Conservation (phyloP, 2,329 filamentous ascomycete genomes). For the Aspergillus ochraceoroseus region DNA sequence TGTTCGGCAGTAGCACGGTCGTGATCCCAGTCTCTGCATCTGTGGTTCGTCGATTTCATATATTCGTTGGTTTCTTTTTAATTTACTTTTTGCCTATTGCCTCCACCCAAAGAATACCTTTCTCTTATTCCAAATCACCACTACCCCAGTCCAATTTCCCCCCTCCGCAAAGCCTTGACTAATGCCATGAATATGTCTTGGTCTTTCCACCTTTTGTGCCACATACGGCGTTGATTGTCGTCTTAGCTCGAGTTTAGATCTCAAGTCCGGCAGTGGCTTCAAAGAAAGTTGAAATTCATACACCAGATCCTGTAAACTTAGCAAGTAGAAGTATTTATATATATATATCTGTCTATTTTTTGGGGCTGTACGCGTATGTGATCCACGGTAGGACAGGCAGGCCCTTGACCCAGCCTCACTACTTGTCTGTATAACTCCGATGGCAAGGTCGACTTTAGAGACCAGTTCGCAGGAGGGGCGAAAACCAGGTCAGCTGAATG, state of each 20-base stretch:
- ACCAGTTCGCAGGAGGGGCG: too few relatives aligned
- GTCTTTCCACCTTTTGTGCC: constrained; percentile 20
- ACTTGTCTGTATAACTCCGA: too few relatives aligned
- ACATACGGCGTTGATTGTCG: constrained; percentile 24
- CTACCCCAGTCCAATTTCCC: constrained; percentile 17
- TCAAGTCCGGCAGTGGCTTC: constrained; percentile 23
- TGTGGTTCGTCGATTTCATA: constrained; percentile 19
- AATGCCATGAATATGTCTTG: constrained; percentile 20
- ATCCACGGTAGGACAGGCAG: too few relatives aligned
- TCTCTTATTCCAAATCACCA: constrained; percentile 20
- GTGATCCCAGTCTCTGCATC: constrained; percentile 16
- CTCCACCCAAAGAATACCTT: constrained; percentile 29
- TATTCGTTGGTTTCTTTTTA: constrained; percentile 22
- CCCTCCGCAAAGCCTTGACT: constrained; percentile 18
- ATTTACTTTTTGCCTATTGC: constrained; percentile 25
- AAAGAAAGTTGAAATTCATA: constrained; percentile 24
- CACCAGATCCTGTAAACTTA: not conserved
- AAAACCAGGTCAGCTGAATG: too few relatives aligned
- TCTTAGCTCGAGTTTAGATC: constrained; percentile 26
- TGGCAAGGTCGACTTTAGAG: too few relatives aligned
- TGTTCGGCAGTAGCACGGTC: constrained; percentile 8
- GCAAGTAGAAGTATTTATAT: too few relatives aligned
- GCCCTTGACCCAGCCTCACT: too few relatives aligned
- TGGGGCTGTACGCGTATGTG: too few relatives aligned
- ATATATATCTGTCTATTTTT: too few relatives aligned